Evolutionary conservation across 352 stramenopile genomes (phyloP).

Genomic region (Pelagophyceae sp.): DNA sequence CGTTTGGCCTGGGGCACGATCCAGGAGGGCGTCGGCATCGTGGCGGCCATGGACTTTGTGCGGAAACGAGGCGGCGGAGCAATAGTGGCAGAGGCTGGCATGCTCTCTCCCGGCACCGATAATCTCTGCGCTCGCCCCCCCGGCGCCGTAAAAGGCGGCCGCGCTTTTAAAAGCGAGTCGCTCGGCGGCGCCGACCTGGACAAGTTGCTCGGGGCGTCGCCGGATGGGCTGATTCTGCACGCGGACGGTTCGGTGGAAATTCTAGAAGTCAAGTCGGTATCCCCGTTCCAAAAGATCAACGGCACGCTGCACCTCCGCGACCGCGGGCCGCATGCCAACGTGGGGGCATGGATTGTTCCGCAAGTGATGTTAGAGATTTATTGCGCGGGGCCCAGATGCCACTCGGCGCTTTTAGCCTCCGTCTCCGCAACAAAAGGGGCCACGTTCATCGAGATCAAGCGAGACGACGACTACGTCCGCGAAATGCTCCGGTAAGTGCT

Average conservation of each 20-base stretch:
- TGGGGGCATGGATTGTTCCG: neutral
- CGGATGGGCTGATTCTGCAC: neutral
- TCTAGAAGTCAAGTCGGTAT: constrained; percentile 11
- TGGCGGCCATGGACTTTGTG: neutral
- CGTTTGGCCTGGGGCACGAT: constrained; percentile 5
- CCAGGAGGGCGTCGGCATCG: constrained; percentile 13
- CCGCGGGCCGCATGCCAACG: neutral
- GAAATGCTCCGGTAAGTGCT: constrained; percentile 10
- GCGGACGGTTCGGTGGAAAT: constrained; percentile 1
- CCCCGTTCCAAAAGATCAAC: neutral
- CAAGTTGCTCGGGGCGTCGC: constrained; percentile 4
- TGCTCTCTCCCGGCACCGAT: neutral
- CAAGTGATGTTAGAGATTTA: constrained; percentile 17
- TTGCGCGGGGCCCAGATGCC: neutral
- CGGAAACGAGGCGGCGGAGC: neutral
- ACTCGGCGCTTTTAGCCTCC: neutral
- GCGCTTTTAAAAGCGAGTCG: neutral
- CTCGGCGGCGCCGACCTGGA: neutral
- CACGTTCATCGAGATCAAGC: neutral
- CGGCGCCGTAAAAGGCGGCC: neutral
- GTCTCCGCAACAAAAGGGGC: constrained; percentile 4
- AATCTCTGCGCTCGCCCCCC: neutral
- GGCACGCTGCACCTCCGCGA: neutral
- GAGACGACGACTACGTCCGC: constrained; percentile 11
- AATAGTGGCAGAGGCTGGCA: constrained; percentile 1